Evolutionary conservation across 192 early-diverging fungal species (phyloP), one percentile per base, ranked within the genome.

Genomic region (Gigaspora rosea): DNA sequence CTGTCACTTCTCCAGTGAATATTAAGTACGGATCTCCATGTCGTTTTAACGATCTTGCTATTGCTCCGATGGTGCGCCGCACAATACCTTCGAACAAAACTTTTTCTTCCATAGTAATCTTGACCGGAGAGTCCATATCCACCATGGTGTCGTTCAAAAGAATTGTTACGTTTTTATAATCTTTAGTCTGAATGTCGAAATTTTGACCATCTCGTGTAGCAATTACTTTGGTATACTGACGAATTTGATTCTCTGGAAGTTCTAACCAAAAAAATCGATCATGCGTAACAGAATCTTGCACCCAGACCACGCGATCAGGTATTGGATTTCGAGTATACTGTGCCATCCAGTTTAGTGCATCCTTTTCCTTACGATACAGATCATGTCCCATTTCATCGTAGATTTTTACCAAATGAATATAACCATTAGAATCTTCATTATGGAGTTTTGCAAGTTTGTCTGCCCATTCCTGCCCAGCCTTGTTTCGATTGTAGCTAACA

Each of bases 1-100:
- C n/a, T n/a, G 58, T 59, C n/a, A 59, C 58, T 59, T 59, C 58
- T 9, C 58, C 58, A n/a, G 58, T 59, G 22, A 59, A 59, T 59
- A 59, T 59, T 20, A 59, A 59, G 58, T 59, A 59, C n/a, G n/a
- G n/a, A 20, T 59, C 58, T 27, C 58, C 58, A n/a, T 59, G 58
- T 0, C n/a, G 58, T 59, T 59, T 59, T 59, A 59, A 59, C 18
- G 58, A 59, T 59, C 58, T 59, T 9, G 58, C 22, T 27, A 59
- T 59, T 2, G 58, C 58, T 32, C 58, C 58, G 11, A 59, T 59
- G 22, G 58, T 59, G 6, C 58, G 58, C n/a, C 20, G n/a, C n/a
- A 59, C 58, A 59, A 59, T 10, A 59, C 22, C 58, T 11, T 59
- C 58, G n/a, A 59, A 59, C n/a, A 59, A 59, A 20, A 59, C 58